A percentile compares a stretch with the other conserved stretches of the same genome.
Evolutionary conservation across 179 eudicot species (phyloP).

Genomic region (Monotropa hypopitys): DNA sequence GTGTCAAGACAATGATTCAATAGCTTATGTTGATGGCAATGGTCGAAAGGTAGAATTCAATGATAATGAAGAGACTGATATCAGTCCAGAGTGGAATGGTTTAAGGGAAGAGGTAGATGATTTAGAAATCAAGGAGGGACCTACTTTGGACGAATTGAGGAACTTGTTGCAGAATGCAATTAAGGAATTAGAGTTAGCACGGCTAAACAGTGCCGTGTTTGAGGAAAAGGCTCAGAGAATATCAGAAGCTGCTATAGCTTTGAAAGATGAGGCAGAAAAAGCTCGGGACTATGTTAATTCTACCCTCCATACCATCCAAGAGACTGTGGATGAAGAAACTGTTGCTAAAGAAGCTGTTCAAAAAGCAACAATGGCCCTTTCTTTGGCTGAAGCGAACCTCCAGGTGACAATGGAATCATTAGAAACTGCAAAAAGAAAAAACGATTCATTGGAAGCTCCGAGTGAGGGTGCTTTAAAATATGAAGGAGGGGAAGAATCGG

Average conservation of each 20-base stretch:
- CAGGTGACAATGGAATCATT: constrained; percentile 55
- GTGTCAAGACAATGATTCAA: constrained; percentile 68
- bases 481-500: constrained; percentile 30
- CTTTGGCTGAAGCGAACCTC: constrained; percentile 77
- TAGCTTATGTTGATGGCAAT: constrained; percentile 45
- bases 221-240: constrained; percentile 85
- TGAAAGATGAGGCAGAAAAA: constrained; percentile 65
- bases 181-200: constrained; percentile 73
- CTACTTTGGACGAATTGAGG: constrained; percentile 48
- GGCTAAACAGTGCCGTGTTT: constrained; percentile 62
- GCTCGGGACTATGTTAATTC: constrained; percentile 51
- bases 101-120: constrained; percentile 29
- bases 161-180: constrained; percentile 50
- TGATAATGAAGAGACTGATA: constrained; percentile 23
- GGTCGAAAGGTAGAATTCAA: constrained; percentile 31
- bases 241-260: constrained; percentile 74
- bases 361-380: constrained; percentile 72
- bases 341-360: constrained; percentile 64
- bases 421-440: constrained; percentile 38
- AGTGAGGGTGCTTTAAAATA: constrained; percentile 23
- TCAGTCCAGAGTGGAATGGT: constrained; percentile 20
- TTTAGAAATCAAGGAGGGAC: constrained; percentile 29
- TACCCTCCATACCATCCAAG: constrained; percentile 37
- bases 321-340: constrained; percentile 45
- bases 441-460: constrained; percentile 16